Evolutionary conservation across 139 green algal genomes (phyloP).

Genomic region (Spirogloea muscicola): DNA sequence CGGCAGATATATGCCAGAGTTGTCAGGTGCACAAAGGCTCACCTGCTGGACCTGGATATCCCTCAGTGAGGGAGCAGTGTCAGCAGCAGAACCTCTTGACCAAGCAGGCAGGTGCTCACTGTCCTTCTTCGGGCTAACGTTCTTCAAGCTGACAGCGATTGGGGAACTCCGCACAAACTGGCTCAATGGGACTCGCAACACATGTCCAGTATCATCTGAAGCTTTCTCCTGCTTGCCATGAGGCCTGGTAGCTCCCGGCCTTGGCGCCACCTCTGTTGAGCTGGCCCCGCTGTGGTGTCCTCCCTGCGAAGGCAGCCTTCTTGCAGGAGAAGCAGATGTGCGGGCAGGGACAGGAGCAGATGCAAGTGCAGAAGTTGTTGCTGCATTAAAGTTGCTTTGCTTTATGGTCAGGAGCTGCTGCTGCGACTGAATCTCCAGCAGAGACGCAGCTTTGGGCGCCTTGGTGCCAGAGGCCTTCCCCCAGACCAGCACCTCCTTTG

Average conservation of each 20-base stretch:
- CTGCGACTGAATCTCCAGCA: constrained; percentile 22
- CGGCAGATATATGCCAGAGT: too few species aligned
- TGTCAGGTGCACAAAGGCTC: too few species aligned
- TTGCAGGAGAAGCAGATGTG: background rate
- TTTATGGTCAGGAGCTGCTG: background rate
- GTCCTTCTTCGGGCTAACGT: background rate
- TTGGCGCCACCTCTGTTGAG: background rate
- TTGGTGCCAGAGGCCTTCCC: constrained; percentile 9
- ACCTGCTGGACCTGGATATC: constrained; percentile 38
- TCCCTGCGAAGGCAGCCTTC: background rate
- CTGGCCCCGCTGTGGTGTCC: background rate
- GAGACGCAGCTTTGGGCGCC: background rate
- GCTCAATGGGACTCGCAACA: constrained; percentile 5
- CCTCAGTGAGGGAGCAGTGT: background rate
- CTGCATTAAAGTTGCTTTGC: background rate
- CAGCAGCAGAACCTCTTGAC: background rate
- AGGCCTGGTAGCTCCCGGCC: background rate
- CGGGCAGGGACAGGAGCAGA: background rate
- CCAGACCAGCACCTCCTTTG: background rate
- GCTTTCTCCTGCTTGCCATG: background rate
- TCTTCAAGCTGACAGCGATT: background rate
- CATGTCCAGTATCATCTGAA: background rate
- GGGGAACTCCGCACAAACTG: constrained; percentile 3
- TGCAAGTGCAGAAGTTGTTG: background rate
- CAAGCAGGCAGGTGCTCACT: background rate